Conservation (phyloP, 2,329 filamentous ascomycete genomes). For the Simplicillium sp. region DNA sequence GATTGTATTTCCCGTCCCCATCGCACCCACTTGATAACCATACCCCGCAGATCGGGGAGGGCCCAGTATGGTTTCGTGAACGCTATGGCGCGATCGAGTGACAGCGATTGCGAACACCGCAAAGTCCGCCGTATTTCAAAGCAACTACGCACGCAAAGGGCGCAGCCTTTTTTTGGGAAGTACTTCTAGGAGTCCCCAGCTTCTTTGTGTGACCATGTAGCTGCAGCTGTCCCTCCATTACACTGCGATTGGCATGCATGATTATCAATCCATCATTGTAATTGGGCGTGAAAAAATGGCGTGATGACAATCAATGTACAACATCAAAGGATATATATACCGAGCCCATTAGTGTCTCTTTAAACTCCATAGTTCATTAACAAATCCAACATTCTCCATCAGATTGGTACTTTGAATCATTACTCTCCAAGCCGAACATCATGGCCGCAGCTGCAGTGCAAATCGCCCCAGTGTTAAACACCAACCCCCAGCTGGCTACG, state of each 20-base stretch:
- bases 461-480: slow-evolving; percentile 3
- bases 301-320: slow-evolving; percentile 11
- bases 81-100: slow-evolving; percentile 3
- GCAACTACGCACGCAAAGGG: not conserved
- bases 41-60: slow-evolving; percentile 2
- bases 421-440: slow-evolving; percentile 2
- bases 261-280: slow-evolving; percentile 14
- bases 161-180: not conserved
- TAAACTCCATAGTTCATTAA: too few species aligned
- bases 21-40: not conserved
- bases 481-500: slow-evolving; percentile 3
- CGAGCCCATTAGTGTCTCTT: not conserved
- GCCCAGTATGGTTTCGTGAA: not conserved
- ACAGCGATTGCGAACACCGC: not conserved
- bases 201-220: not conserved
- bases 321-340: slow-evolving; percentile 2
- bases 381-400: too few species aligned
- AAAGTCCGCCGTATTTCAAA: slow-evolving; percentile 7
- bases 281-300: slow-evolving; percentile 10
- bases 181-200: not conserved
- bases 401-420: too few species aligned
- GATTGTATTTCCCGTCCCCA: not conserved
- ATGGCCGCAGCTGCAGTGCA: slow-evolving; percentile 16
- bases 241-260: slow-evolving; percentile 4
- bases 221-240: not conserved